These are phyloP conservation scores for Penicillium sp. DNA, from an alignment of 2,329 filamentous ascomycete genomes.

Conservation along the genomic window DNA sequence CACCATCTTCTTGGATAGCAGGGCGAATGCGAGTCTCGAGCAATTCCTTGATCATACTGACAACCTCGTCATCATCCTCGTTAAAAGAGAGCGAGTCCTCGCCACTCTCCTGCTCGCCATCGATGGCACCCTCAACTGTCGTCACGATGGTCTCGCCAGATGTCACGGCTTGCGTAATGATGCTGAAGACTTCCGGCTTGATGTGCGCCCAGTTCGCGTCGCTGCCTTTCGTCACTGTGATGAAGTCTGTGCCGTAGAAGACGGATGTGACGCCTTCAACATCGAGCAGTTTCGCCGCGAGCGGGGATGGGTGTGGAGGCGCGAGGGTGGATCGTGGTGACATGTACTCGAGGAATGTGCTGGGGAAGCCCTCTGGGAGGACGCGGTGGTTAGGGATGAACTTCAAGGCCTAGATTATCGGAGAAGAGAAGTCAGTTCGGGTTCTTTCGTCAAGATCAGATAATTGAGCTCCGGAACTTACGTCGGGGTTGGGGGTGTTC, in stretches of 20 bases:
- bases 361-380: conserved; percentile 69
- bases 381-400: conserved; percentile 90
- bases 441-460: neutral
- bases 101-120: conserved; percentile 50
- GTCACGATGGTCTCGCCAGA: conserved; percentile 80
- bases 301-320: conserved; percentile 83
- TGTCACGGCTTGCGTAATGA: conserved; percentile 91
- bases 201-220: conserved; percentile 92
- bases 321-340: conserved; percentile 83
- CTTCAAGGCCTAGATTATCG: conserved; percentile 65
- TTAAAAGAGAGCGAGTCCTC: conserved; percentile 78
- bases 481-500: conserved; percentile 89
- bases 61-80: conserved; percentile 88
- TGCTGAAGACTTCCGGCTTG: conserved; percentile 89
- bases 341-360: conserved; percentile 87
- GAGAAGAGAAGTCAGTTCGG: neutral
- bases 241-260: conserved; percentile 93
- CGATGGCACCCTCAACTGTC: conserved; percentile 60
- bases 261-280: conserved; percentile 93
- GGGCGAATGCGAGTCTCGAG: conserved; percentile 92
- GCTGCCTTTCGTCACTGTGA: conserved; percentile 88
- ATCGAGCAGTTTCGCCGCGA: conserved; percentile 86
- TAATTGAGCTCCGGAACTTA: conserved; percentile 36
- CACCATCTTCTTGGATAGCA: conserved; percentile 95
- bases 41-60: conserved; percentile 98